Evolutionary conservation across 768 basidiomycete genomes (phyloP).

Genomic region (Termitomyces sp.): DNA sequence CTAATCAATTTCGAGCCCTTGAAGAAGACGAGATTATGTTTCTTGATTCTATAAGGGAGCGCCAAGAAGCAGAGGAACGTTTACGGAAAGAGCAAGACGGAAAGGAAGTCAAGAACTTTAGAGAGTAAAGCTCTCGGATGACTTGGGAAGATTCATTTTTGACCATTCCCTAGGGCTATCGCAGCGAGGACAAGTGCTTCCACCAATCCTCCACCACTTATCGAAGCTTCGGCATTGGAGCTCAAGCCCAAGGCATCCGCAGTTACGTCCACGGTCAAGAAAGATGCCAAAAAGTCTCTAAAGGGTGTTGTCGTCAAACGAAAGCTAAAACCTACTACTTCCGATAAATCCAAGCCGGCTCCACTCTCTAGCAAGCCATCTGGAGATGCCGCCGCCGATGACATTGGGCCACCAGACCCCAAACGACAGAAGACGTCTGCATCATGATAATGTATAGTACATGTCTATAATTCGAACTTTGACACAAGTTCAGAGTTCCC

Average conservation of each 20-base stretch:
- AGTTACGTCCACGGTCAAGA: conserved; percentile 36
- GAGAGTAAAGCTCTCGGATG: conserved; percentile 47
- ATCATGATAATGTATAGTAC: conserved; percentile 14
- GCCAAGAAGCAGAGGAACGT: conserved; percentile 70
- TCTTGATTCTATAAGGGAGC: conserved; percentile 75
- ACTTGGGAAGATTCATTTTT: conserved; percentile 1
- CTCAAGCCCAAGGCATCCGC: conserved; percentile 22
- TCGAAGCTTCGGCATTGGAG: conserved; percentile 28
- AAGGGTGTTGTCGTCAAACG: conserved; percentile 83
- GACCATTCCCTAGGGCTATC: conserved; percentile 38
- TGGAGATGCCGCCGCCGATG: background rate
- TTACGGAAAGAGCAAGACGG: conserved; percentile 70
- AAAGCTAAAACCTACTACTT: conserved; percentile 41
- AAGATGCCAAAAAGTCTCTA: conserved; percentile 58
- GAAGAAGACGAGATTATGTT: conserved; percentile 92
- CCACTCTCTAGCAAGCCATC: conserved; percentile 10
- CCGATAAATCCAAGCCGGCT: conserved; percentile 13
- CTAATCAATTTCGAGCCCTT: conserved; percentile 84
- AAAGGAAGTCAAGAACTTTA: conserved; percentile 73
- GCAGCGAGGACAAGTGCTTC: conserved; percentile 59
- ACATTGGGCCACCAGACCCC: conserved; percentile 26
- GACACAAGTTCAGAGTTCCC: background rate
- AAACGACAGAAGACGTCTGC: conserved; percentile 56
- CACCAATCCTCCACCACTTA: conserved; percentile 37
- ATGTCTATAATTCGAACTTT: background rate